Conservation (phyloP, 1,284 basidiomycete species). For the Xerocomus minutiporus region DNA sequence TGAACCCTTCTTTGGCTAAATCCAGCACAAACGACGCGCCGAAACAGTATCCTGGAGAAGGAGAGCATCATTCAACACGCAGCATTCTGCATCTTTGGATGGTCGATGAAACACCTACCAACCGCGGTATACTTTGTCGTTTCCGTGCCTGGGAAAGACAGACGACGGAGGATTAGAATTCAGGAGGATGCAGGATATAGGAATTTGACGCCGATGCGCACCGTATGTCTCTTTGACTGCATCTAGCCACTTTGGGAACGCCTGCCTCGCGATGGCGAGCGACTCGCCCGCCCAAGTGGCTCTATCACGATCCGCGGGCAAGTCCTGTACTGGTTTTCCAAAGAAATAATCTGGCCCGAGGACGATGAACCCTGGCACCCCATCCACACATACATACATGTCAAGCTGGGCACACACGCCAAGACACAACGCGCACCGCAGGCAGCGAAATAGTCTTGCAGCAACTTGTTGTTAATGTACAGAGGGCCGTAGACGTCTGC, state of each 20-base stretch:
- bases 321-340: slow-evolving; percentile 13
- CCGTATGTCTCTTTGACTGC: slow-evolving; percentile 17
- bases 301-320: slow-evolving; percentile 8
- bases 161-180: neutral
- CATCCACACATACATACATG: neutral
- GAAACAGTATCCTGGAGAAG: slow-evolving; percentile 49
- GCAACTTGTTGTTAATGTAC: slow-evolving; percentile 45
- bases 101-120: slow-evolving; percentile 25
- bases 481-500: slow-evolving; percentile 47
- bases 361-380: slow-evolving; percentile 22
- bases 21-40: slow-evolving; percentile 51
- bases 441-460: slow-evolving; percentile 50
- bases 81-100: too few relatives aligned
- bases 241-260: slow-evolving; percentile 25
- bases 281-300: slow-evolving; percentile 15
- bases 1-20: slow-evolving; percentile 38
- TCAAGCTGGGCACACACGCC: too few relatives aligned
- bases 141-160: slow-evolving; percentile 4
- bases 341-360: slow-evolving; percentile 32
- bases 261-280: slow-evolving; percentile 8
- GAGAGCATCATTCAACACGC: neutral
- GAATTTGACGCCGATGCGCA: neutral
- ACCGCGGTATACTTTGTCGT: slow-evolving; percentile 34
- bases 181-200: neutral
- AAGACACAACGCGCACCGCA: slow-evolving; percentile 32